Evolutionary conservation across 2,329 filamentous ascomycete species (phyloP).

Genomic region (Rhynchosporium agropyri): DNA sequence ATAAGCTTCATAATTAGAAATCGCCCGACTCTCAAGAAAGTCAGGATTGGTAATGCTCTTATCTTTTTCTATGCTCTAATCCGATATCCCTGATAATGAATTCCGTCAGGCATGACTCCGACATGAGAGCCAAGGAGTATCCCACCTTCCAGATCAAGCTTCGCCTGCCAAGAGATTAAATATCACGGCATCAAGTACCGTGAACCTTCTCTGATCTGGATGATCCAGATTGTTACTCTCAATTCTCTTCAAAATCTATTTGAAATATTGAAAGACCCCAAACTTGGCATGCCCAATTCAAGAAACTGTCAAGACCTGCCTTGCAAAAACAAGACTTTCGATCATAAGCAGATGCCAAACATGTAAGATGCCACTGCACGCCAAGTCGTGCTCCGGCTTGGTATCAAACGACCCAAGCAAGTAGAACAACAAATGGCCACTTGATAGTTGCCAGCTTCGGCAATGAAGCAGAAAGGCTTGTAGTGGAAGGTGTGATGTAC

Average conservation of each 20-base stretch:
- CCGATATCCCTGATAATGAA: too few species aligned
- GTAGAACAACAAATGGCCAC: not conserved
- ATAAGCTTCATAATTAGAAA: too few species aligned
- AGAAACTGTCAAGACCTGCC: constrained; percentile 13
- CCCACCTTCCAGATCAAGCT: constrained; percentile 9
- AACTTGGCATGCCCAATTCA: constrained; percentile 5
- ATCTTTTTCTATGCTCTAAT: too few species aligned
- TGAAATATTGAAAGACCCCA: too few species aligned
- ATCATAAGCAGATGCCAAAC: constrained; percentile 3
- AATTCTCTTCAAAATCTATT: too few species aligned
- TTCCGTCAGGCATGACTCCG: not conserved
- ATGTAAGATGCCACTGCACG: constrained; percentile 7
- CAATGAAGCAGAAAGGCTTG: constrained; percentile 13
- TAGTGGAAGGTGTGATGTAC: constrained; percentile 13
- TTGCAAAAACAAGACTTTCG: constrained; percentile 6
- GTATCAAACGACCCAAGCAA: constrained; percentile 9
- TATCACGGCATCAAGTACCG: constrained; percentile 14
- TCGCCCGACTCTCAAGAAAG: too few species aligned
- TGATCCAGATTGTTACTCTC: too few species aligned
- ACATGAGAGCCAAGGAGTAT: not conserved
- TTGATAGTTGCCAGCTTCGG: constrained; percentile 11
- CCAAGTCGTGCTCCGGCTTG: constrained; percentile 17
- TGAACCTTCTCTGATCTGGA: not conserved
- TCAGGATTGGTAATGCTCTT: too few species aligned
- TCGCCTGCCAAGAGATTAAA: constrained; percentile 8